Percentiles rank a stretch among this genome's conserved stretches.
These are phyloP conservation scores for Porcisia hertigi DNA, from an alignment of 208 protist species.

Conservation along the genomic window DNA sequence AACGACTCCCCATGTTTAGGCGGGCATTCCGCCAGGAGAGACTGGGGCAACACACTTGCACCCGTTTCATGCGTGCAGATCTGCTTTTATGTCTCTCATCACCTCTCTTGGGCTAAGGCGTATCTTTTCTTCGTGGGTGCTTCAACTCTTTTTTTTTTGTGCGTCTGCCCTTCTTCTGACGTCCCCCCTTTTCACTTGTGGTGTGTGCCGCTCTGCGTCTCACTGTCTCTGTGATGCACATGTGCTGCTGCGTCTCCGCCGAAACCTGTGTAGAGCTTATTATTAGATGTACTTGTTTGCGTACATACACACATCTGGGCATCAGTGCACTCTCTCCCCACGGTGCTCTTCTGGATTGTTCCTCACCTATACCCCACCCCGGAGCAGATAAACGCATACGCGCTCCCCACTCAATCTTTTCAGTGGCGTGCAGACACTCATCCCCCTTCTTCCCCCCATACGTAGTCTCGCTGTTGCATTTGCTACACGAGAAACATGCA, in stretches of 20 bases:
- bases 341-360: background rate
- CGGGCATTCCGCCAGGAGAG: background rate
- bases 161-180: background rate
- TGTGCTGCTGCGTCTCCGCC: background rate
- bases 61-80: background rate
- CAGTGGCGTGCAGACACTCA: background rate
- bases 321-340: background rate
- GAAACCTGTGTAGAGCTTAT: background rate
- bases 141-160: background rate
- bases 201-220: background rate
- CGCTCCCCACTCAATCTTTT: background rate
- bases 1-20: no score
- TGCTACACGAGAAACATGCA: constrained; percentile 46
- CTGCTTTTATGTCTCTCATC: background rate
- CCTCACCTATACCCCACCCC: background rate
- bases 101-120: background rate
- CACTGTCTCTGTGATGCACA: background rate
- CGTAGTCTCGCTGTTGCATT: background rate
- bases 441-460: background rate
- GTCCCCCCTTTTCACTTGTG: background rate
- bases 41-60: background rate
- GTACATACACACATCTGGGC: background rate
- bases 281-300: background rate
- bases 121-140: background rate
- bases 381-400: background rate